Evolutionary conservation across 164 flowering plant genomes (phyloP).

Genomic region (Houttuynia cordata): DNA sequence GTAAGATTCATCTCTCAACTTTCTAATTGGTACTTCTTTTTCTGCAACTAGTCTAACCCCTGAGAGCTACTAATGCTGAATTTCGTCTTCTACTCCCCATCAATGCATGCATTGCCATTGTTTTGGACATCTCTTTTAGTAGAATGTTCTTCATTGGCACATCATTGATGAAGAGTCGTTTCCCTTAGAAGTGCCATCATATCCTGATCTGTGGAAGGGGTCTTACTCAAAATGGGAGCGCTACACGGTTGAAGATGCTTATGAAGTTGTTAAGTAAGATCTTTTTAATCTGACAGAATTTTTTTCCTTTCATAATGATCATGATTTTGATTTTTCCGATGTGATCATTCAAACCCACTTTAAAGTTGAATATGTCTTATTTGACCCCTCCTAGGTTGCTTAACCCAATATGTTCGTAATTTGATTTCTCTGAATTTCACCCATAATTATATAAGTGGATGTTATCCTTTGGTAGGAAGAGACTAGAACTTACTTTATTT

Average conservation of each 20-base stretch:
- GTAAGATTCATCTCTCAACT: slow-evolving; percentile 34
- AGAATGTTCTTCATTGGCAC: slow-evolving; percentile 99
- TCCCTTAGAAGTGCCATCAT: slow-evolving; percentile 77
- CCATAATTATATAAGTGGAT: too few relatives aligned
- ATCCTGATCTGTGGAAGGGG: slow-evolving; percentile 91
- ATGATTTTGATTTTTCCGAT: background rate
- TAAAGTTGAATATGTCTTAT: too few relatives aligned
- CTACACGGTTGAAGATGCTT: slow-evolving; percentile 83
- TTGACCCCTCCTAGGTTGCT: too few relatives aligned
- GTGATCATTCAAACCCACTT: background rate
- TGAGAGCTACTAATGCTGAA: background rate
- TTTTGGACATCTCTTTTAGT: slow-evolving; percentile 38
- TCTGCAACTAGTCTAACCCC: background rate
- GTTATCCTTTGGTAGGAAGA: too few relatives aligned
- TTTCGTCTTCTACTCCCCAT: slow-evolving; percentile 5
- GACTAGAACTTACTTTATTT: too few relatives aligned
- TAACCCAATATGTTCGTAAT: too few relatives aligned
- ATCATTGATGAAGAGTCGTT: slow-evolving; percentile 88
- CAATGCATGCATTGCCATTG: slow-evolving; percentile 17
- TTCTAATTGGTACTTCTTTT: background rate
- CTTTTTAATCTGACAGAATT: background rate
- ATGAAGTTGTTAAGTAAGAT: slow-evolving; percentile 76
- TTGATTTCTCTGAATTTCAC: too few relatives aligned
- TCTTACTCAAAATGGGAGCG: slow-evolving; percentile 92
- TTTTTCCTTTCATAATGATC: background rate